A percentile compares a stretch with the other conserved stretches of the same genome.
Conservation (phyloP, 1,139 yeast species). For the Sugiyamaella neomexicana region DNA sequence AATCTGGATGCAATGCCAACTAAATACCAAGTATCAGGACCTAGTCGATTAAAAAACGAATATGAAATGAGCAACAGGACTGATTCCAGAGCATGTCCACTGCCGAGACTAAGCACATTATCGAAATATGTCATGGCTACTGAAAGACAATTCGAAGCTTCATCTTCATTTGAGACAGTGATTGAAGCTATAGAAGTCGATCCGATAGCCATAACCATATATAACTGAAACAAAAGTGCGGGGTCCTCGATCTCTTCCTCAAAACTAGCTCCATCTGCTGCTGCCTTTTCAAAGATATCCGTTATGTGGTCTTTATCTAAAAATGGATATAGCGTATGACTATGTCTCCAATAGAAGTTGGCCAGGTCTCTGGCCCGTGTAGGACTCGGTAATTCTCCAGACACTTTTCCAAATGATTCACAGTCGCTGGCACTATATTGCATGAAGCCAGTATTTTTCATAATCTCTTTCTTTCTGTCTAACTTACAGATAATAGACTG, state of each 20-base stretch:
- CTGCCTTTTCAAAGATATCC: conserved; percentile 20
- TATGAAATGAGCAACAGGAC: conserved; percentile 30
- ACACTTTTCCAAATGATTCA: not conserved
- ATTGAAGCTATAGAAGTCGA: conserved; percentile 31
- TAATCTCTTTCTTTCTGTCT: conserved; percentile 21
- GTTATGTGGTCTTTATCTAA: conserved; percentile 21
- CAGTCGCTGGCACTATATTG: conserved; percentile 8
- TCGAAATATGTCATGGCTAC: conserved; percentile 26
- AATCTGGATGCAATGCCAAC: conserved; percentile 60
- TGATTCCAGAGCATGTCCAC: conserved; percentile 25
- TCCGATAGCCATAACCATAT: conserved; percentile 32
- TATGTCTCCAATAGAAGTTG: conserved; percentile 30
- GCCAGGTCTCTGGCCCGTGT: conserved; percentile 25
- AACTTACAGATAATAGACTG: conserved; percentile 26
- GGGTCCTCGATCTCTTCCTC: conserved; percentile 22
- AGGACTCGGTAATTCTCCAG: conserved; percentile 21
- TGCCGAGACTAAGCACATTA: conserved; percentile 23
- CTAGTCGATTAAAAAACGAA: conserved; percentile 32
- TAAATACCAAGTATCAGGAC: conserved; percentile 35
- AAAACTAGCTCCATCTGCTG: conserved; percentile 5
- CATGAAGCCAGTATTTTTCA: conserved; percentile 21
- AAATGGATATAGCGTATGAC: conserved; percentile 30
- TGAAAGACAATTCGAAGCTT: conserved; percentile 26
- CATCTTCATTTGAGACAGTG: conserved; percentile 27
- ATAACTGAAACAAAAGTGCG: conserved; percentile 26